Evolutionary conservation across 768 basidiomycete genomes (phyloP).

Genomic region (Cytidiella melzeri): DNA sequence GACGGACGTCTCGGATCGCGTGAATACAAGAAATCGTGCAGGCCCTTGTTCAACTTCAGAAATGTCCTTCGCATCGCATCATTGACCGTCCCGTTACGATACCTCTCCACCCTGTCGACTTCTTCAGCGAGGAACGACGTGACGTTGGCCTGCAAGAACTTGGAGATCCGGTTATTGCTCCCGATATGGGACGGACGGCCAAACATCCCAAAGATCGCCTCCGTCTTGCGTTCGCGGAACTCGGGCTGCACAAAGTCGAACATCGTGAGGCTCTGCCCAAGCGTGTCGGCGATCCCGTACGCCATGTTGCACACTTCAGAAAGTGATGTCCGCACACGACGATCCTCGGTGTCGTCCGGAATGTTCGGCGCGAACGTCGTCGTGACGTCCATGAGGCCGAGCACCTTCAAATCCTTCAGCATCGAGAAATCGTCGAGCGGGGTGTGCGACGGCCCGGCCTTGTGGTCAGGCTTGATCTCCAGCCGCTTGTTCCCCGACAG

Average conservation of each 20-base stretch:
- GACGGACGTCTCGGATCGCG: slow-evolving; percentile 65
- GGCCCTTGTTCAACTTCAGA: slow-evolving; percentile 75
- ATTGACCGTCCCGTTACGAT: slow-evolving; percentile 44
- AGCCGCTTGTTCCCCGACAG: slow-evolving; percentile 95
- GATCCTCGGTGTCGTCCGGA: slow-evolving; percentile 80
- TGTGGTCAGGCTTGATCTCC: slow-evolving; percentile 80
- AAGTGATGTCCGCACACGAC: slow-evolving; percentile 86
- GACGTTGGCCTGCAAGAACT: slow-evolving; percentile 82
- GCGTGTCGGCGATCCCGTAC: slow-evolving; percentile 92
- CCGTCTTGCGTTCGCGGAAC: slow-evolving; percentile 68
- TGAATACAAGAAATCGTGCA: slow-evolving; percentile 62
- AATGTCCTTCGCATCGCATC: slow-evolving; percentile 88
- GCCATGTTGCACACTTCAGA: slow-evolving; percentile 89
- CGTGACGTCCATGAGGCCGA: slow-evolving; percentile 97
- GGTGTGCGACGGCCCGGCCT: slow-evolving; percentile 20
- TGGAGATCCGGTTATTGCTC: slow-evolving; percentile 66
- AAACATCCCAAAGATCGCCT: slow-evolving; percentile 96
- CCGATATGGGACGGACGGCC: slow-evolving; percentile 61
- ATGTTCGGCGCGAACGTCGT: slow-evolving; percentile 54
- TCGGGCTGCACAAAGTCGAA: slow-evolving; percentile 88
- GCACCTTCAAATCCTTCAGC: slow-evolving; percentile 77
- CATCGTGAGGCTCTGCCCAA: slow-evolving; percentile 85
- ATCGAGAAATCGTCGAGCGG: slow-evolving; percentile 63
- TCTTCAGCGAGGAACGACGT: slow-evolving; percentile 53
- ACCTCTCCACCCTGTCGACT: slow-evolving; percentile 39